Evolutionary conservation across 1,139 yeast species (phyloP), one percentile per base, ranked within the genome.

Genomic region (Meyerozyma elateridarum): DNA sequence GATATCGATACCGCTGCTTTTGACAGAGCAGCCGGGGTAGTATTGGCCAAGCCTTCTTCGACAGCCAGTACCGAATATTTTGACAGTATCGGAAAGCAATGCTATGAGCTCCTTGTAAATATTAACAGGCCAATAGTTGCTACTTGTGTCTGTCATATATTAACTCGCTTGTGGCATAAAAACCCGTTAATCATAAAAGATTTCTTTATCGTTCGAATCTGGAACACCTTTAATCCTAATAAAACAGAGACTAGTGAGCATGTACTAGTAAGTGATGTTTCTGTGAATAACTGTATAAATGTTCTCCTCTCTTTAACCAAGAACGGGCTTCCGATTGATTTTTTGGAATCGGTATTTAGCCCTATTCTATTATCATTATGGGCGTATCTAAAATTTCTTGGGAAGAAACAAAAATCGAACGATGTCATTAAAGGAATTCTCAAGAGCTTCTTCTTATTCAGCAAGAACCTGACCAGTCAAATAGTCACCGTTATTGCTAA

Each of bases 1-100:
- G 79, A 79, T 18, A 60, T 87, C 6, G 77, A 79, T 38, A 54
- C 78, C 15, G 78, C 76, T 24, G 82, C 78, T 44, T 65, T 85
- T 33, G 78, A 78, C 16, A 73, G 79, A 38, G 82, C 85, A 1
- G 74, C 84, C 13, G 70, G 67, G 30, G 69, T 85, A 2, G 54
- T 85, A 8, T 54, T 82, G 27, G 59, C 77, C 24, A 78, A 79
- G 42, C 95, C 96, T 0, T 61, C 59, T 36, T 46, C 55, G 1
- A 47, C 80, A 8, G 38, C 65, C 2, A 61, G 77, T 1, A 54
- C 52, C 0, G 65, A 54, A 0, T 87, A 85, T 49, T 80, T 77
- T 40, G 44, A 59, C 0, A 63, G 57, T 16, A 59, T 88, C 8
- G 83, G 87, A 6, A 38, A 42, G 3, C 95, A 85, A 48, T 54